Conservation (phyloP, 1,284 basidiomycete species). For the Papiliotrema nemorosa region DNA sequence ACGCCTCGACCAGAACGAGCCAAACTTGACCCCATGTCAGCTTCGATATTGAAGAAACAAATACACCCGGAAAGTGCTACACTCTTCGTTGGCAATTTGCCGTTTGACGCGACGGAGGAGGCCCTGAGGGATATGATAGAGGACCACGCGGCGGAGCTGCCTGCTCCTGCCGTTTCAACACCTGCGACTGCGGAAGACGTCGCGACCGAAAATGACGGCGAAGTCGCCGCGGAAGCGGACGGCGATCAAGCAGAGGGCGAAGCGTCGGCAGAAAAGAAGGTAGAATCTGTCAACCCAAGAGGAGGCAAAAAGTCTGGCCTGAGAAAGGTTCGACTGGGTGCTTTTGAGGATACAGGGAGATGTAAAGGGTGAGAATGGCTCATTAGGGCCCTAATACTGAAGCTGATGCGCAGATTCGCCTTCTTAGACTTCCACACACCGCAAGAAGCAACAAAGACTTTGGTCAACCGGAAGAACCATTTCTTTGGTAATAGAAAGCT, state of each 20-base stretch:
- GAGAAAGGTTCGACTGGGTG: constrained; percentile 85
- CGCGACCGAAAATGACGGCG: constrained; percentile 28
- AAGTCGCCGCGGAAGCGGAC: constrained; percentile 25
- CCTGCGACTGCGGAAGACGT: constrained; percentile 18
- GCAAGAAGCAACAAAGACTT: constrained; percentile 73
- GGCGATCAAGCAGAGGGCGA: constrained; percentile 14
- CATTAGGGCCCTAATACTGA: neutral
- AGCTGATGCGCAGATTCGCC: constrained; percentile 64
- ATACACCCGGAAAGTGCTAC: constrained; percentile 37
- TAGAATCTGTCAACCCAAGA: constrained; percentile 15
- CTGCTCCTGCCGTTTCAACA: constrained; percentile 8
- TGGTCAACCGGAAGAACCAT: constrained; percentile 81
- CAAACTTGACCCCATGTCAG: constrained; percentile 14
- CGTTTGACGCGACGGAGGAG: constrained; percentile 74
- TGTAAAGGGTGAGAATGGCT: constrained; percentile 78
- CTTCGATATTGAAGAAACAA: constrained; percentile 44
- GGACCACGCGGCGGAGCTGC: constrained; percentile 51
- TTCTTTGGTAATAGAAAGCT: constrained; percentile 77
- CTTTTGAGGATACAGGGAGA: constrained; percentile 88
- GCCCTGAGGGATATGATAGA: constrained; percentile 58
- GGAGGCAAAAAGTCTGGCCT: constrained; percentile 61
- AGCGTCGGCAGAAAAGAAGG: constrained; percentile 29
- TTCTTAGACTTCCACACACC: constrained; percentile 86
- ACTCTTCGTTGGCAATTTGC: constrained; percentile 45
- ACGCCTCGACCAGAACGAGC: constrained; percentile 42